Conservation (phyloP, 768 basidiomycete species). For the Agaricus sinodeliciosus region DNA sequence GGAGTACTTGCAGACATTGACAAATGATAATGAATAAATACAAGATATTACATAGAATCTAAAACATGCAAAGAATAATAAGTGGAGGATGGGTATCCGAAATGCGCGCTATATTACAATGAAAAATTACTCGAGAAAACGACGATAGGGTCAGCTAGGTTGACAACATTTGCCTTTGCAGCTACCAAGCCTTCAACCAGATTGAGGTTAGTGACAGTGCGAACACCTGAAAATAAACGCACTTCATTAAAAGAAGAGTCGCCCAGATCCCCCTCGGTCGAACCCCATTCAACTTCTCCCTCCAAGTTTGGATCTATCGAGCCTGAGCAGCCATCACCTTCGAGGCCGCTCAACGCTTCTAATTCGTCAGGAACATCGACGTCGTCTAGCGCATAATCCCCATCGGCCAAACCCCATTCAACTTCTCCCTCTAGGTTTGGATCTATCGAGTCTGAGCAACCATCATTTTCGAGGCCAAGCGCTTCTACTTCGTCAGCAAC, state of each 20-base stretch:
- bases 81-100: constrained; percentile 8
- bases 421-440: constrained; percentile 17
- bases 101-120: not conserved
- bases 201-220: not conserved
- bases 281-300: constrained; percentile 29
- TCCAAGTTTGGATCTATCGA: constrained; percentile 13
- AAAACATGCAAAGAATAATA: constrained; percentile 1
- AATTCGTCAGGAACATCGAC: constrained; percentile 13
- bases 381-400: constrained; percentile 19
- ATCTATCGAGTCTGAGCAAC: constrained; percentile 13
- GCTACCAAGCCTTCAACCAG: not conserved
- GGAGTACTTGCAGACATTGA: constrained; percentile 26
- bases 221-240: not conserved
- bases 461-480: not conserved
- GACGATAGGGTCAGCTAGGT: no score
- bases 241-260: constrained; percentile 1
- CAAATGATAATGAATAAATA: constrained; percentile 3
- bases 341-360: not conserved
- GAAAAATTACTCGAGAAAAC: not conserved
- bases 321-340: constrained; percentile 13
- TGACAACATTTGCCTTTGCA: not conserved
- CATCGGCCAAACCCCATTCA: constrained; percentile 39
- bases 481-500: constrained; percentile 10
- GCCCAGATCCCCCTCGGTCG: constrained; percentile 35
- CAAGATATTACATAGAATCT: constrained; percentile 4